A percentile compares a stretch with the other conserved stretches of the same genome.
These are phyloP conservation scores for Skeletonema marinoi DNA, from an alignment of 108 stramenopile genomes.

Conservation along the genomic window DNA sequence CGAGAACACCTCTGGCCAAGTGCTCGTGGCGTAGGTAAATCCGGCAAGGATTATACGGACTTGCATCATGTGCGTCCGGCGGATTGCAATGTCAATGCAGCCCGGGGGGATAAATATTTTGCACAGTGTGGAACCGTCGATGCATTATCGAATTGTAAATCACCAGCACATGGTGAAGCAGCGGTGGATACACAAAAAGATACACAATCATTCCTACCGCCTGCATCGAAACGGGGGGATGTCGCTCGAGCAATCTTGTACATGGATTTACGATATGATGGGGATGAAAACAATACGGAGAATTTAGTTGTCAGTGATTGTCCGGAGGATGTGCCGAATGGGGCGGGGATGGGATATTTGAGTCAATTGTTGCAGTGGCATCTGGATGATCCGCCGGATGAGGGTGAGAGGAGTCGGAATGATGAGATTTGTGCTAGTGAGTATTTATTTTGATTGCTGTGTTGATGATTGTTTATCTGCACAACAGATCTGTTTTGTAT, in stretches of 20 bases:
- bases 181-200: slow-evolving; percentile 44
- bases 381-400: too few species aligned
- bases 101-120: slow-evolving; percentile 59
- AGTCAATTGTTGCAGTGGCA: slow-evolving; percentile 74
- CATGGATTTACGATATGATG: slow-evolving; percentile 74
- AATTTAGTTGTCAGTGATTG: slow-evolving; percentile 43
- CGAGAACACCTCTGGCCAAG: slow-evolving; percentile 71
- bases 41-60: slow-evolving; percentile 50
- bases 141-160: slow-evolving; percentile 14
- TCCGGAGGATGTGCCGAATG: slow-evolving; percentile 31
- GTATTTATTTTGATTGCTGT: neutral
- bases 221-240: slow-evolving; percentile 58
- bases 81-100: slow-evolving; percentile 70
- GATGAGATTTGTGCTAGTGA: too few species aligned
- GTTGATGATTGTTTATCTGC: too few species aligned
- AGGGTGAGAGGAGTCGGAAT: too few species aligned
- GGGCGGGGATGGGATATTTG: slow-evolving; percentile 57
- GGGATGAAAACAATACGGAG: slow-evolving; percentile 28
- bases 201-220: slow-evolving; percentile 44
- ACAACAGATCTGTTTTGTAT: too few species aligned
- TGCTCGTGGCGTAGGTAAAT: slow-evolving; percentile 33
- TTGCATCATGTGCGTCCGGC: slow-evolving; percentile 67
- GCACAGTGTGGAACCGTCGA: slow-evolving; percentile 35
- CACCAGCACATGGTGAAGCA: slow-evolving; percentile 50
- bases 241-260: too few species aligned